Conservation (phyloP, 2,329 filamentous ascomycete species). For the Pseudocercospora vitis region DNA sequence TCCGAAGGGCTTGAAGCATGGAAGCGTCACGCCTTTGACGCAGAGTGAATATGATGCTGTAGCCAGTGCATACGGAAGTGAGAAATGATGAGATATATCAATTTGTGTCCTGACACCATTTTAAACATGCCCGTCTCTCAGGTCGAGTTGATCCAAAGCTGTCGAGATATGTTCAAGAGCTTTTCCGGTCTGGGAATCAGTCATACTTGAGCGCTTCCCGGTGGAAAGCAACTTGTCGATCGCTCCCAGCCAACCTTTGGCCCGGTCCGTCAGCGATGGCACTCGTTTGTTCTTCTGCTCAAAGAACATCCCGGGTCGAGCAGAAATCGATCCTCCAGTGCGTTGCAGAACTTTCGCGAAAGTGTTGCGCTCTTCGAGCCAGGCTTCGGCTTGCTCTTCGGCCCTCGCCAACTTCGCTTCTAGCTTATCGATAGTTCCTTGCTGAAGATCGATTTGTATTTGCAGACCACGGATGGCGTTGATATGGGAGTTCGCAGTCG, state of each 20-base stretch:
- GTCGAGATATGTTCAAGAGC: not conserved
- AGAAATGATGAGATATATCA: not conserved
- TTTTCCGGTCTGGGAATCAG: not conserved
- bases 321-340: not conserved
- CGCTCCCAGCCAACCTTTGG: not conserved
- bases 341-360: constrained; percentile 1
- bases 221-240: not conserved
- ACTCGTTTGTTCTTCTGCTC: constrained; percentile 1
- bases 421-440: not conserved
- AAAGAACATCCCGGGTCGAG: not conserved
- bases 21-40: constrained; percentile 52
- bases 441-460: not conserved
- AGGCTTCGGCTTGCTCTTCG: constrained; percentile 1
- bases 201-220: not conserved
- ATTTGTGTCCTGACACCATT: not conserved
- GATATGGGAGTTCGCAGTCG: not conserved
- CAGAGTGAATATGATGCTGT: constrained; percentile 47
- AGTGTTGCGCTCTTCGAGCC: not conserved
- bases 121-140: not conserved
- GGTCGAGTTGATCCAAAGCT: not conserved
- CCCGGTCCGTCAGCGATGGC: not conserved
- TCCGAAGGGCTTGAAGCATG: constrained; percentile 54
- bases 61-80: constrained; percentile 12
- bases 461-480: not conserved
- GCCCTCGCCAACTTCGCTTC: not conserved